Conservation (phyloP, 768 basidiomycete species). For the Lactifluus hygrophoroides region DNA sequence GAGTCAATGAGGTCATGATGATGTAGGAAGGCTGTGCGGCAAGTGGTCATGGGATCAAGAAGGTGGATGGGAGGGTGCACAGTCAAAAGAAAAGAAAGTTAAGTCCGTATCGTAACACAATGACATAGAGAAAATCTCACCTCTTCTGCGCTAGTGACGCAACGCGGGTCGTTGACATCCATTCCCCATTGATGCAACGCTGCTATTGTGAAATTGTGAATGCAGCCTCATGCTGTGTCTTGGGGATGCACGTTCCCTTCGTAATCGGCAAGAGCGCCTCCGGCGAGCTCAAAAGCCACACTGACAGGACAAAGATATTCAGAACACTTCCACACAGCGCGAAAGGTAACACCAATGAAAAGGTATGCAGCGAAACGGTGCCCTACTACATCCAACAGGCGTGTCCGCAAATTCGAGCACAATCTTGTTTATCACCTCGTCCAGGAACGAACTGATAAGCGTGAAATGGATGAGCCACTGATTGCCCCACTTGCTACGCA, state of each 20-base stretch:
- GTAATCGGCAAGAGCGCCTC: slow-evolving; percentile 67
- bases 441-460: slow-evolving; percentile 73
- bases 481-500: slow-evolving; percentile 73
- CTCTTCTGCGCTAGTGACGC: slow-evolving; percentile 75
- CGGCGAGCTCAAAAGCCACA: slow-evolving; percentile 88
- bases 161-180: slow-evolving; percentile 70
- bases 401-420: slow-evolving; percentile 74
- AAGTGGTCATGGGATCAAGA: no score
- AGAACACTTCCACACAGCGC: background rate
- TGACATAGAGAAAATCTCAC: slow-evolving; percentile 31
- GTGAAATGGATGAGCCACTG: slow-evolving; percentile 91
- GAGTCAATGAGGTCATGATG: no score
- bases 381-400: slow-evolving; percentile 87
- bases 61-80: no score
- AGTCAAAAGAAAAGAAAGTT: no score
- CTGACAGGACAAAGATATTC: slow-evolving; percentile 29
- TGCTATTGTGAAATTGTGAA: slow-evolving; percentile 86
- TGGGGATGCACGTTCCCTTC: slow-evolving; percentile 69
- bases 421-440: slow-evolving; percentile 79
- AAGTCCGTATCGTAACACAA: no score
- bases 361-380: background rate
- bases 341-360: background rate
- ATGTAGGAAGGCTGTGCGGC: no score
- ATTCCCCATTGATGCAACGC: slow-evolving; percentile 93
- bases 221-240: slow-evolving; percentile 65